These are phyloP conservation scores for Pezicula rhizophila DNA, from an alignment of 2,329 filamentous ascomycete species.

Conservation along the genomic window DNA sequence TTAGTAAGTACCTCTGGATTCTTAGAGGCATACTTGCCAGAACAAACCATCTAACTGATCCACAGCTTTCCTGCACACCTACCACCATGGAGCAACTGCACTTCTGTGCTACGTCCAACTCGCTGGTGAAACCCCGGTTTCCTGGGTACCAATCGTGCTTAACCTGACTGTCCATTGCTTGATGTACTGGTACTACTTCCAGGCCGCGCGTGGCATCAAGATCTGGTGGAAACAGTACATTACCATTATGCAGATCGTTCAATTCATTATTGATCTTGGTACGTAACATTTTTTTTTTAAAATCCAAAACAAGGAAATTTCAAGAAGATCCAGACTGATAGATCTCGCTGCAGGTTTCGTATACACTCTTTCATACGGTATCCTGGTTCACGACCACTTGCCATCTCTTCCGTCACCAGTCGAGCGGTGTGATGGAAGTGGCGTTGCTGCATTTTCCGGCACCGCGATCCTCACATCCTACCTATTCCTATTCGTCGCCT, in stretches of 20 bases:
- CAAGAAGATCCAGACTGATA: not conserved
- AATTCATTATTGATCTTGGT: slow-evolving; percentile 11
- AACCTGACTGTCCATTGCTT: slow-evolving; percentile 11
- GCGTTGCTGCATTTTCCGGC: not conserved
- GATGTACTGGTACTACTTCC: slow-evolving; percentile 19
- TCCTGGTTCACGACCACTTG: not conserved
- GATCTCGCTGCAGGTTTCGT: not conserved
- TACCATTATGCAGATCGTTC: slow-evolving; percentile 11
- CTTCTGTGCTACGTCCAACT: slow-evolving; percentile 12
- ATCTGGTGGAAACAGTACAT: slow-evolving; percentile 14
- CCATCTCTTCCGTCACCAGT: not conserved
- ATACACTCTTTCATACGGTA: not conserved
- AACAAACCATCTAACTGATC: not conserved
- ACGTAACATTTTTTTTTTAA: slow-evolving; percentile 2
- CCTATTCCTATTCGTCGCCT: not conserved
- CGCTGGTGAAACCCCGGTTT: slow-evolving; percentile 9
- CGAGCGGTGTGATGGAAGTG: not conserved
- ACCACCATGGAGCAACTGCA: slow-evolving; percentile 13
- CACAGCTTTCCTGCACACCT: slow-evolving; percentile 10
- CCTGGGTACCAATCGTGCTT: slow-evolving; percentile 13
- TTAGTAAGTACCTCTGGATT: slow-evolving; percentile 3
- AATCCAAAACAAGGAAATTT: not conserved
- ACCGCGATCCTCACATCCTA: not conserved
- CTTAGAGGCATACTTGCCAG: not conserved
- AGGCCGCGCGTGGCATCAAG: slow-evolving; percentile 8